A percentile compares a stretch with the other conserved stretches of the same genome.
Evolutionary conservation across 2,329 filamentous ascomycete genomes (phyloP).

Genomic region (Iodosphaeria phyllophila): DNA sequence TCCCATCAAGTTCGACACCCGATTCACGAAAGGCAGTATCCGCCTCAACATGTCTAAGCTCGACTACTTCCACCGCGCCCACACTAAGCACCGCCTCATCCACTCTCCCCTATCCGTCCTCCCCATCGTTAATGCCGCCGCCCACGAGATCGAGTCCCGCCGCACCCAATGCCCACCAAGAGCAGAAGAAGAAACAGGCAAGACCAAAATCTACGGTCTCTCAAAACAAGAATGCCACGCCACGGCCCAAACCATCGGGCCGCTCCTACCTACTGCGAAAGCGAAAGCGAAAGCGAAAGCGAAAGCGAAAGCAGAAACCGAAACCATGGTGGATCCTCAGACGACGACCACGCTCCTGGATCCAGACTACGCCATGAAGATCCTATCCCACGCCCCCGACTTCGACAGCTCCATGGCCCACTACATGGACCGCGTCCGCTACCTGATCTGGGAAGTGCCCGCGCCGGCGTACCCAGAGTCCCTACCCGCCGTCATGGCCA

Average conservation of each 20-base stretch:
- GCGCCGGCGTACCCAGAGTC: conserved; percentile 2
- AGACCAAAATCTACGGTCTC: background rate
- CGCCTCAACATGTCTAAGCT: conserved; percentile 73
- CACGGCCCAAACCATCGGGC: background rate
- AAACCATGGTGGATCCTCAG: conserved; percentile 3
- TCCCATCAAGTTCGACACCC: conserved; percentile 48
- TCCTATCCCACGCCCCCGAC: conserved; percentile 7
- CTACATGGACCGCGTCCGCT: conserved; percentile 7
- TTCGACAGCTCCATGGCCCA: conserved; percentile 3
- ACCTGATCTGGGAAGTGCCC: conserved; percentile 11
- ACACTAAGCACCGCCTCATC: conserved; percentile 5
- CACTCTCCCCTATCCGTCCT: conserved; percentile 1
- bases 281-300: background rate
- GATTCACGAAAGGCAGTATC: conserved; percentile 82
- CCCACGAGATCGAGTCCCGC: conserved; percentile 1
- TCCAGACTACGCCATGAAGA: conserved; percentile 5
- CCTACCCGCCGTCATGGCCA: background rate
- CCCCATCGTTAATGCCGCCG: conserved; percentile 1
- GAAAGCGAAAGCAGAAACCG: conserved; percentile 3
- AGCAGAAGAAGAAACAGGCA: background rate
- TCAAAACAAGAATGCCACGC: too few species aligned
- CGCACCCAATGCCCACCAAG: background rate
- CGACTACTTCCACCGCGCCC: conserved; percentile 44
- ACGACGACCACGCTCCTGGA: background rate
- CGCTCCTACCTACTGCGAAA: background rate